Conservation (phyloP, 331 rosid genomes). For the Rhamnella rubrinervis region DNA sequence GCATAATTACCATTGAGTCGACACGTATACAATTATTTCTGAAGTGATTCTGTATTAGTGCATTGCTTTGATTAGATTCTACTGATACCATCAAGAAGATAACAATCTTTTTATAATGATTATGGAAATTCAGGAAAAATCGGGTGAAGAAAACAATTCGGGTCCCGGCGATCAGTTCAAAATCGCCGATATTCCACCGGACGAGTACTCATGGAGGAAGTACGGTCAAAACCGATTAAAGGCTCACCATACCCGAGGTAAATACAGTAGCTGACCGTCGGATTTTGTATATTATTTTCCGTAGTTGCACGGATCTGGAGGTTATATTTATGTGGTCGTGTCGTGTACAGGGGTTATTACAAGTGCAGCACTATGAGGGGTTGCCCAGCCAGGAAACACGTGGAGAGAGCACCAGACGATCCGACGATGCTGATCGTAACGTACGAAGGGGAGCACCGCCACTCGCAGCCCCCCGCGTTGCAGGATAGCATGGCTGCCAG, state of each 20-base stretch:
- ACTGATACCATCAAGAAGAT: background rate
- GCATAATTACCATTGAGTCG: background rate
- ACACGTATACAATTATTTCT: no score
- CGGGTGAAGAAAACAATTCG: conserved; percentile 37
- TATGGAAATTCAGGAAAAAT: conserved; percentile 30
- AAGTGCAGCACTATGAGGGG: conserved; percentile 85
- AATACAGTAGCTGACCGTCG: background rate
- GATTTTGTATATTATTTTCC: background rate
- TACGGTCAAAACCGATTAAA: conserved; percentile 49
- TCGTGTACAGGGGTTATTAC: conserved; percentile 68
- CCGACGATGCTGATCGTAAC: conserved; percentile 91
- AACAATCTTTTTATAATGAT: background rate
- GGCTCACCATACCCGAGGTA: conserved; percentile 47
- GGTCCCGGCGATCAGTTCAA: conserved; percentile 43
- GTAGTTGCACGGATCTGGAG: background rate
- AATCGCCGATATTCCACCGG: conserved; percentile 47
- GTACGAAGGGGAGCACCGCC: conserved; percentile 97
- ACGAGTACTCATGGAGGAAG: conserved; percentile 47
- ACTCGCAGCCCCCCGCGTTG: conserved; percentile 47
- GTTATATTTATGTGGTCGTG: background rate
- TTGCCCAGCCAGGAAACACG: conserved; percentile 98
- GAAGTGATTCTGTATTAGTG: no score
- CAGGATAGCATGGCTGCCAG: conserved; percentile 54
- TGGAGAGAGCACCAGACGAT: conserved; percentile 85
- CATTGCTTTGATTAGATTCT: background rate